Base-by-base conservation (phyloP, 1,284 basidiomycete species). In the Earliella scabrosa region DNA sequence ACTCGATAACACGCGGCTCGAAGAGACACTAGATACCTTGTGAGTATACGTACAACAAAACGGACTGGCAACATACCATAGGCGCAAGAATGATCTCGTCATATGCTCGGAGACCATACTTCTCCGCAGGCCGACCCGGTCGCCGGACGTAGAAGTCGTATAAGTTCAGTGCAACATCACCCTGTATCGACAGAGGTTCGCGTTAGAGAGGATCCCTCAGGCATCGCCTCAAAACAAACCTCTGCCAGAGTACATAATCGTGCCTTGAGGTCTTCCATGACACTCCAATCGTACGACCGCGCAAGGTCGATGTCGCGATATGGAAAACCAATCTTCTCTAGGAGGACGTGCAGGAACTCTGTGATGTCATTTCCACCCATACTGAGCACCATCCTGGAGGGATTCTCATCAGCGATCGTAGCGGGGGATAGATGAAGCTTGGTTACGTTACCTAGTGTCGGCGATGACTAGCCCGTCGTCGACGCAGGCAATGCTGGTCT, bases 31-130 rank as follows among this genome's bases (percentile, higher is more conserved):
- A 68, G 16, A 35, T 45, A 18, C 21, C 14, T 6, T 23, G 38
- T 49, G 23, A 40, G 47, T 16, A 40, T n/a, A 5, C 34, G 34
- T 16, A 23, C 31, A 13, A n/a, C 40, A 10, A n/a, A 41, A 6
- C n/a, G 21, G 20, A 23, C 1, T n/a, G 18, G 6, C 5, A 18
- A 72, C 79, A 59, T 67, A 93, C 93, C 87, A 98, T 93, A 1
- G 97, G 93, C 0, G 95, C 95, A 34, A 99, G 78, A 55, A 98
- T 96, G 53, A 93, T 89, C 76, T 99, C 97, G 70, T 99, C 97
- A 69, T 98, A 99, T 4, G 92, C 90, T 27, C 95, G 86, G 52
- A 98, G 77, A 23, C 87, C 87, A 71, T 96, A 99, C 73, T 98
- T 98, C 68, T 90, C 83, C 2, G 95, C 91, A 16, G 87, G 77